Evolutionary conservation across 768 basidiomycete genomes (phyloP), one percentile per base, ranked within the genome.

Genomic region (Rickenella mellea): DNA sequence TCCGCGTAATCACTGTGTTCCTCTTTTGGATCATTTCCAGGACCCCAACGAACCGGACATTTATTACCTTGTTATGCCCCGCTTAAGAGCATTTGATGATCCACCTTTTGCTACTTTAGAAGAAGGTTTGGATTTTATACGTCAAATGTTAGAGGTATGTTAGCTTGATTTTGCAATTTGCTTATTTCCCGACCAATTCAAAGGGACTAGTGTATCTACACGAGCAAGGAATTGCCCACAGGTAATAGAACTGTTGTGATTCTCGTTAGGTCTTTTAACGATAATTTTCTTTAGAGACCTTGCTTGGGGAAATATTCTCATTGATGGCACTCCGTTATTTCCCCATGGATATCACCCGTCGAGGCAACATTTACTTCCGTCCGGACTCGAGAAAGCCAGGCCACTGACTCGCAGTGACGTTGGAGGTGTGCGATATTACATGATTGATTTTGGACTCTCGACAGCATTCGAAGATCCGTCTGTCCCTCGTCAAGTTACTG

Each of bases 41-140:
- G 30, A 58, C 27, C 51, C 54, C 3, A 38, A 36, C 12, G 42
- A 43, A 0, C 39, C 43, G 1, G 29, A 55, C 1, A 24, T 27
- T 7, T 28, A 15, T 5, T 54, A 58, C 1, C 31, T 64, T 1
- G 53, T 62, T 2, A 68, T 66, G 60, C 69, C 67, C 0, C 42
- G 63, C 2, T 54, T 70, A n/a, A 54, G 63, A 37, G 53, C 54
- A n/a, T 65, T 63, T 40, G 56, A 64, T 39, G 58, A 64, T 40
- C 62, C 61, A 1, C 54, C 58, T 21, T 65, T 57, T 35, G 37
- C 21, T 17, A 28, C 44, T 6, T 24, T 48, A 7, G 47, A 39
- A 20, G 47, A 48, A 31, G 47, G 45, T 1, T 19, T 48, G 6
- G 47, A 48, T 36, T 47, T 46, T 26, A 25, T 48, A 9, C 29